A percentile compares a stretch with the other conserved stretches of the same genome.
Conservation (phyloP, 345 rosid genomes). For the Salix koriyanagi region DNA sequence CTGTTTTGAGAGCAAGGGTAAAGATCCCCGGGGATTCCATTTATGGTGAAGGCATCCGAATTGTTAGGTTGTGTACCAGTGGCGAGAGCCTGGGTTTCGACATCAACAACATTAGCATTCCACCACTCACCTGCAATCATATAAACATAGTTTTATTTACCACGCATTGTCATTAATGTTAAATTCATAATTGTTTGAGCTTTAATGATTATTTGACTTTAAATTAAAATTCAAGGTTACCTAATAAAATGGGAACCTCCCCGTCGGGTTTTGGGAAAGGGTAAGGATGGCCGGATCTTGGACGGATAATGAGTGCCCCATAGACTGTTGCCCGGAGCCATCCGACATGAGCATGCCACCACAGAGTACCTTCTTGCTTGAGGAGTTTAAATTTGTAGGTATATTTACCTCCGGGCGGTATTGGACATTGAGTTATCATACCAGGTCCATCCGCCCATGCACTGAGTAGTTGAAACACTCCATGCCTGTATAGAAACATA, state of each 20-base stretch:
- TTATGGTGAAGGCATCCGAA: conserved; percentile 82
- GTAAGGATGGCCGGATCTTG: conserved; percentile 49
- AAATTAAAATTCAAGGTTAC: conserved; percentile 29
- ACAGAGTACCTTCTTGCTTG: conserved; percentile 78
- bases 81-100: conserved; percentile 50
- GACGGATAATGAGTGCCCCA: conserved; percentile 78
- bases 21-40: conserved; percentile 84
- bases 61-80: conserved; percentile 50
- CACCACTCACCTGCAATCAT: conserved; percentile 74
- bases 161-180: not conserved
- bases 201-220: not conserved
- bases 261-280: conserved; percentile 74
- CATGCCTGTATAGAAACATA: conserved; percentile 53
- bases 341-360: conserved; percentile 91
- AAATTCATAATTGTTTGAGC: not conserved
- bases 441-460: conserved; percentile 87
- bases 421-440: conserved; percentile 80
- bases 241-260: conserved; percentile 72
- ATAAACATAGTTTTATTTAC: not conserved
- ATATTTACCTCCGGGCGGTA: conserved; percentile 54
- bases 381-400: conserved; percentile 59
- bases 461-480: conserved; percentile 57
- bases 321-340: conserved; percentile 77
- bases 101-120: conserved; percentile 67
- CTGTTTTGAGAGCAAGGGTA: conserved; percentile 65